Conservation (phyloP, 2,329 filamentous ascomycete species). For the Fusarium tanahbumbuense region DNA sequence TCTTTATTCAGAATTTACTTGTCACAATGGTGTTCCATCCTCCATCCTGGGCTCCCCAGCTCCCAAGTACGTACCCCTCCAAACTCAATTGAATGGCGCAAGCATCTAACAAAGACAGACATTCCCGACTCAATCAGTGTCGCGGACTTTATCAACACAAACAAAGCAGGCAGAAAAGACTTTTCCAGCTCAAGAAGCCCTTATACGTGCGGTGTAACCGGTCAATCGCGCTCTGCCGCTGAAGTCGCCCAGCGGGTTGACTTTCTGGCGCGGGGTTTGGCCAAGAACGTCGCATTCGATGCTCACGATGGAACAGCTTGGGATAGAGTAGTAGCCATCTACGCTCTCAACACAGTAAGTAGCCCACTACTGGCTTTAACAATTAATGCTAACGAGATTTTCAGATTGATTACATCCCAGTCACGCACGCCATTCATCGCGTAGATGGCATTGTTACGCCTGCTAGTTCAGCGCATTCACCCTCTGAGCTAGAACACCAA, state of each 20-base stretch:
- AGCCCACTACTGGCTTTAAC: fast-evolving
- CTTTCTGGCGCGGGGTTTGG: slow-evolving; percentile 74
- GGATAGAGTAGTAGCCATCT: slow-evolving; percentile 83
- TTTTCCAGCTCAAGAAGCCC: slow-evolving; percentile 73
- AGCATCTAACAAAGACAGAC: neutral
- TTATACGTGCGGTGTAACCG: slow-evolving; percentile 81
- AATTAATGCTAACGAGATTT: fast-evolving
- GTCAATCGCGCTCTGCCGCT: slow-evolving; percentile 70
- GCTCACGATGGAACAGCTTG: slow-evolving; percentile 78
- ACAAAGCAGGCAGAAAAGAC: slow-evolving; percentile 57
- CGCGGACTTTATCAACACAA: slow-evolving; percentile 79
- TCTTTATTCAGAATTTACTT: too few relatives aligned
- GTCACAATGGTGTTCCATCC: slow-evolving; percentile 20
- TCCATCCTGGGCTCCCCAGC: slow-evolving; percentile 24
- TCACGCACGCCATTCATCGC: slow-evolving; percentile 81
- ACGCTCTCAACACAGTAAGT: slow-evolving; percentile 79
- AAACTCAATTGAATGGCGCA: neutral
- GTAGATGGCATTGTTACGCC: slow-evolving; percentile 78
- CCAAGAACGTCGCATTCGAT: slow-evolving; percentile 72
- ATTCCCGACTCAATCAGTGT: slow-evolving; percentile 60
- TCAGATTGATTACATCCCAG: slow-evolving; percentile 78
- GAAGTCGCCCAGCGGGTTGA: slow-evolving; percentile 76
- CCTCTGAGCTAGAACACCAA: slow-evolving; percentile 76
- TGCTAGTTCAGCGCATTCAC: slow-evolving; percentile 79
- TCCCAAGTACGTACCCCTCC: slow-evolving; percentile 4